Base-by-base conservation (phyloP, 768 basidiomycete species). In the Suillus fuscotomentosus region DNA sequence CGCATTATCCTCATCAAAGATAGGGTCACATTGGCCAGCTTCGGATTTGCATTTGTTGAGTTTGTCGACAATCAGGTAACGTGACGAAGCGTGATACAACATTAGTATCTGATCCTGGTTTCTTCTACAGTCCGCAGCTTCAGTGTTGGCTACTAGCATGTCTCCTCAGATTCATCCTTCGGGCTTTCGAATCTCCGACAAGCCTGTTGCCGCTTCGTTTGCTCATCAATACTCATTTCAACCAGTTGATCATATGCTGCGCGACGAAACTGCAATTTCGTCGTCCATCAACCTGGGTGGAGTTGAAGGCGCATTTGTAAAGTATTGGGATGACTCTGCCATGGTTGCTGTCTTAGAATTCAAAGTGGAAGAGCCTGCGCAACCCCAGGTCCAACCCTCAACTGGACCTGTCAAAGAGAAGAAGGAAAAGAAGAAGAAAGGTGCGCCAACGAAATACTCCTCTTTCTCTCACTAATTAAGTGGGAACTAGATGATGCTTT, bases 31-130 rank as follows among this genome's bases (percentile, higher is more conserved):
- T 83, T 91, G 81, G 89, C 90, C 5, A 94, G 94, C 75, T 95
- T 92, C 83, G 94, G 97, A 13, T 97, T 96, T 73, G 88, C 92
- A 0, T 99, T 99, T 72, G 92, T 97, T 11, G 95, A 98, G 71
- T 94, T 98, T 69, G 81, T 91, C 20, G 92, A 96, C 67, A 75
- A 88, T 7, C 87, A 90, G 82, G 97, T 96, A 77, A 67, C 71
- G 24, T 3, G 51, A 53, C 1, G 41, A 31, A 34, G 56, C 38
- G 39, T 27, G 47, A 31, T 57, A 45, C 11, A 20, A 27, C 41
- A 31, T 27, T 31, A 17, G 24, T 59, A 20, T 59, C 57, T 59
- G 24, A 67, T 66, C 72, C 64, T 66, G 60, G 9, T 34, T 62
- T 60, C 38, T 67, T 45, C 45, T 64, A 22, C 63, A 98, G 94